Base-by-base conservation (phyloP, 768 basidiomycete species). In the Pisolithus albus region DNA sequence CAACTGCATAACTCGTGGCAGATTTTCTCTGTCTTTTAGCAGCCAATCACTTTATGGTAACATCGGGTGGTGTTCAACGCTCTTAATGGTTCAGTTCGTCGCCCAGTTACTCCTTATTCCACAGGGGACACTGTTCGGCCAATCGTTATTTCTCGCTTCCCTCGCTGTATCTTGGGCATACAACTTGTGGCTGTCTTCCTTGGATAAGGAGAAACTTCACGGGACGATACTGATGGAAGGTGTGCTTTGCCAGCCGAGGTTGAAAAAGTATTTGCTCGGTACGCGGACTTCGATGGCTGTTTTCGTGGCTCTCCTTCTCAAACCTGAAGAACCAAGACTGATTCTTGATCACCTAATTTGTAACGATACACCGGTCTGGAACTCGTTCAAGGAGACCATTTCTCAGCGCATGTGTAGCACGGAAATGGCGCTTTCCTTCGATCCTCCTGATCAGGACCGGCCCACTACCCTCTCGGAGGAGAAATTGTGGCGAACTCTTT, bases 21-120 rank as follows among this genome's bases (percentile, higher is more conserved):
- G 48, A 46, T 67, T 70, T 34, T 52, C 52, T 2, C 30, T 69
- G 43, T 23, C 41, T 55, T 57, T 59, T 51, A 32, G 49, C 10
- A 51, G 51, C 16, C 46, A 50, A 10, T 19, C 51, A 9, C 37
- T 48, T 15, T 55, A 56, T 21, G n/a, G 34, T 26, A 34, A 19
- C 11, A 39, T 59, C 8, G 54, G 59, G 34, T 36, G 60, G 19
- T 65, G 59, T 45, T 57, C 64, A 15, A 52, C 64, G 46, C 49
- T 70, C 9, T 57, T 67, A 45, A 59, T 59, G 18, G 46, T 52
- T 28, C 63, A 71, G 30, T 64, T 66, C 53, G 53, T 70, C 42
- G 51, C 59, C 21, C 65, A 70, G 52, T 58, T 70, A 34, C 57
- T 70, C 39, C 60, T 70, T 49, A 58, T 68, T 24, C 68, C 68